Conservation (phyloP, 495 filamentous ascomycete genomes). For the Daldinia vernicosa region DNA sequence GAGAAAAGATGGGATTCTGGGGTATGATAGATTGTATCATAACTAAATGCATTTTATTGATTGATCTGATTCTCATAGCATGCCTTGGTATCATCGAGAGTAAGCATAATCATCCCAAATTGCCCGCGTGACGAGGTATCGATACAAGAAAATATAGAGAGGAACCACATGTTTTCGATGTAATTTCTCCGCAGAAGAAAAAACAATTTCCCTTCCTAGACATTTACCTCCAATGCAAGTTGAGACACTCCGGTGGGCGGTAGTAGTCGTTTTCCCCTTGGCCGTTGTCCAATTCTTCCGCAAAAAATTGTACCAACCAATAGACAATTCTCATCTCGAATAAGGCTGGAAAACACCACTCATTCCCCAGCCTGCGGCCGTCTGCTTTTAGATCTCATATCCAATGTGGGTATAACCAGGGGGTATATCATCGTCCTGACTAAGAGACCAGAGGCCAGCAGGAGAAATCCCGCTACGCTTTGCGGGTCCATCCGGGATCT, state of each 20-base stretch:
- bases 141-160: constrained; percentile 38
- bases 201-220: constrained; percentile 40
- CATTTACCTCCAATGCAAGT: constrained; percentile 20
- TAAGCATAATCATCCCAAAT: constrained; percentile 39
- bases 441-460: constrained; percentile 19
- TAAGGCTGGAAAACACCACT: constrained; percentile 16
- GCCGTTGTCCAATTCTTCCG: constrained; percentile 26
- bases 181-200: constrained; percentile 24
- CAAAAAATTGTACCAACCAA: constrained; percentile 9
- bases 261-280: constrained; percentile 19
- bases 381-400: constrained; percentile 14
- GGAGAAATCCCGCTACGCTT: constrained; percentile 17
- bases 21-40: constrained; percentile 33
- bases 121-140: constrained; percentile 43
- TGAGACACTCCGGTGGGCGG: constrained; percentile 31
- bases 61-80: constrained; percentile 39
- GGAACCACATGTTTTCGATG: constrained; percentile 34
- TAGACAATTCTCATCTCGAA: constrained; percentile 15
- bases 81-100: constrained; percentile 42
- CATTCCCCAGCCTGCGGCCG: constrained; percentile 13
- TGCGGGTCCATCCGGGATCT: constrained; percentile 18
- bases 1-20: constrained; percentile 17
- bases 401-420: constrained; percentile 12
- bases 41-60: constrained; percentile 36
- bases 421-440: constrained; percentile 21